Base-by-base conservation (phyloP, 2,329 filamentous ascomycete genomes). In the Clonostachys rosea region DNA sequence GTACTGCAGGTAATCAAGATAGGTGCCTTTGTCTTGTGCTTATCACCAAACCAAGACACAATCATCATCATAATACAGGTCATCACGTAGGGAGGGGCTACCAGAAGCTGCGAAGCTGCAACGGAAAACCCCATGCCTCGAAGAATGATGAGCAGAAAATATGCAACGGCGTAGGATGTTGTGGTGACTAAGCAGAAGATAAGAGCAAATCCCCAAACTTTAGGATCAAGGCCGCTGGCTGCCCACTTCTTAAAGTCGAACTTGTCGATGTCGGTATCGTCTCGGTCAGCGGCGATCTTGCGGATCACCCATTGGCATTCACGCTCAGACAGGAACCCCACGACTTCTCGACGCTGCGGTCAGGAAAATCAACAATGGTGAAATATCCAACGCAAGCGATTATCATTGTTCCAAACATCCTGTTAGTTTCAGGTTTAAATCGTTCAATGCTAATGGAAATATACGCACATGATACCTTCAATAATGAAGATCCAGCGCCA, bases 401-500 rank as follows among this genome's bases (percentile, higher is more conserved):
- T 17, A 52, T 17, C 17, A 48, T 35, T 13, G 52, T 52, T 33
- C 46, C 17, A 33, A 36, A 6, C 14, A 33, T 18, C 11, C 12
- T 13, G 16, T 37, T n/a, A 14, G n/a, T 6, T 43, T 10, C 24
- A 20, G 43, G 4, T 2, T 16, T 3, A 4, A n/a, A 7, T 42
- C 39, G 10, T 49, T 40, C 7, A 47, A 47, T 40, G 48, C n/a
- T n/a, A n/a, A n/a, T n/a, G 71, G 69, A 51, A 75, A 75, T 3
- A 73, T 56, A 71, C 72, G 9, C 24, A 55, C 2, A 74, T 76
- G 2, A 90, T 73, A 2, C 88, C 88, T 65, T 87, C 83, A 6
- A 87, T 74, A 37, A 87, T 80, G 50, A 84, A 84, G 46, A 84
- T 83, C 82, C 78, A 86, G 9, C 76, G 73, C 79, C 80, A 86